Evolutionary conservation across 2,329 filamentous ascomycete species (phyloP), one percentile per base, ranked within the genome.

Genomic region (Trichoderma atroviride): DNA sequence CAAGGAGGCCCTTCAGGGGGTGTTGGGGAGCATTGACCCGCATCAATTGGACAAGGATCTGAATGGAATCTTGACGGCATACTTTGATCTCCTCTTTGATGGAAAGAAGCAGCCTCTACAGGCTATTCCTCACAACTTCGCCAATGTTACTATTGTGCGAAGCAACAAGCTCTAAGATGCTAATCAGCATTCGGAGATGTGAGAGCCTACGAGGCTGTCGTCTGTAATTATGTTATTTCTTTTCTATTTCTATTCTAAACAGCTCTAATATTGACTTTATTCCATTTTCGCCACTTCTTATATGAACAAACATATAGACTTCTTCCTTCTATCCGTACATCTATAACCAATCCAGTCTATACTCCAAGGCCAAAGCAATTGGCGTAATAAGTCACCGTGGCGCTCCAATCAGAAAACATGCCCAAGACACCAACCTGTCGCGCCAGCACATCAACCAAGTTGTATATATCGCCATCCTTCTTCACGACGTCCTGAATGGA

Each of bases 391-490:
- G 89, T 91, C 9, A 88, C 85, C 0, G 89, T 91, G 13, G 88
- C 87, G 19, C 86, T 86, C 91, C 90, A 92, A 76, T 92, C 91
- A 4, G 86, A 85, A 74, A 92, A 92, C 71, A 92, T 83, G 5
- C 83, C 88, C 35, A 81, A 78, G 16, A 91, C 86, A 0, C 86
- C 85, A 11, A 92, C 86, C 73, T 92, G 79, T 72, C 84, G 81
- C 2, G 83, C 86, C 70, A 93, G 79, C 1, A 91, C 88, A 73
- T 92, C 86, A 47, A 92, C 76, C n/a, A 92, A 82, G 31, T 83
- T 86, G 75, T 87, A 92, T 74, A 90, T 85, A 71, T 92, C 89
- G 2, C 90, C 90, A 72, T 92, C 90, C 43, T 85, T 86, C 66
- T 84, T 83, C 58, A 88, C 85, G 0, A 84, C 78, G 60, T 87